Base-by-base conservation (phyloP, 441 rosid species). In the Populus hybrid region DNA sequence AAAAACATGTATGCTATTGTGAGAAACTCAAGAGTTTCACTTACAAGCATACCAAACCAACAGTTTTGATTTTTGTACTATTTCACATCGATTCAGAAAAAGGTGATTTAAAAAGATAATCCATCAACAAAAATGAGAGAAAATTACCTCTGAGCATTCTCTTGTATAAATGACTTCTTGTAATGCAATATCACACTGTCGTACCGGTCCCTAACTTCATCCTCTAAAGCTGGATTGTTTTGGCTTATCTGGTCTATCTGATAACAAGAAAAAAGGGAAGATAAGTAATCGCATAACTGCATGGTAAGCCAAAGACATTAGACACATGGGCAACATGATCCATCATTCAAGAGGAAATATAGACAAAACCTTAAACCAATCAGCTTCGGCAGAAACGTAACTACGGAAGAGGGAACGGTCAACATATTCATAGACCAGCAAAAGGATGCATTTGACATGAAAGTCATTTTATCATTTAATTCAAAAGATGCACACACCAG, bases 81-180 rank as follows among this genome's bases (percentile, higher is more conserved):
- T 7, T 69, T 16, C 30, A 76, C 66, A n/a, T 50, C 18, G 7
- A 72, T 57, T 8, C 34, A 40, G 28, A 23, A 61, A 61, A 21
- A 10, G 2, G 28, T 10, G 24, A 26, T 61, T 21, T 61, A 61
- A 61, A 21, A 61, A 10, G 66, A 9, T 34, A 3, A 14, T n/a
- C 57, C n/a, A 46, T 59, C 24, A 75, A 40, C 30, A 14, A 30
- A 77, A 72, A 34, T 9, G 66, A 30, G 54, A 61, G 61, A 73
- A 12, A 10, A 66, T 46, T 80, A 94, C 99, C 98, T 90, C 85
- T 94, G 98, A 63, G 92, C 86, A 88, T 92, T 93, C 83, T 94
- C 98, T 82, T 89, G 99, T 76, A 90, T 90, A 83, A 90, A 94
- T 79, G 98, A 96, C 86, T 94, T 96, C 81, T 95, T 90, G 85